Conservation (phyloP, 31 red algal genomes). For the Porphyra umbilicalis region DNA sequence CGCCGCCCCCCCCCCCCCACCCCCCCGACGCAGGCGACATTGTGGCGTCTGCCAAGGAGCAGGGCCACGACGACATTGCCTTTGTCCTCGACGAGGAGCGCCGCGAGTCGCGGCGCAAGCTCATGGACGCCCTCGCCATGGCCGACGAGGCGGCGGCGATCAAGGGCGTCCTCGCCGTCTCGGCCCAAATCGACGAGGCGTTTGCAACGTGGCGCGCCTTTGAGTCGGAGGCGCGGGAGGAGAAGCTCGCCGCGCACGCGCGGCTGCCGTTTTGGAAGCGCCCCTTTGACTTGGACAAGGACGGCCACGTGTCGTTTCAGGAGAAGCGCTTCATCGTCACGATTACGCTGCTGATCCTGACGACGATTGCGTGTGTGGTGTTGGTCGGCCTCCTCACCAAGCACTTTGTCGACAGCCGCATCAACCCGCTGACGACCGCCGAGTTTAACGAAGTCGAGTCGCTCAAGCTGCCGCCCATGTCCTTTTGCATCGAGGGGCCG, state of each 20-base stretch:
- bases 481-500: not conserved
- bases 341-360: not conserved
- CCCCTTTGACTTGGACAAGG: not conserved
- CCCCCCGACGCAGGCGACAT: not conserved
- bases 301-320: not conserved
- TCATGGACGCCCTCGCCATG: not conserved
- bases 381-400: not conserved
- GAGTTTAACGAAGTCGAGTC: not conserved
- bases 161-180: not conserved
- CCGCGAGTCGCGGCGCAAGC: not conserved
- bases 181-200: not conserved
- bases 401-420: not conserved
- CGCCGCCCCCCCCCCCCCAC: not conserved
- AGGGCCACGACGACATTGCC: not conserved
- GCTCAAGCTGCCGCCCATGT: not conserved
- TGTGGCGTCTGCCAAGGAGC: not conserved
- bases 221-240: not conserved
- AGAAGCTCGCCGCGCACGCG: not conserved
- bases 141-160: not conserved
- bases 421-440: not conserved
- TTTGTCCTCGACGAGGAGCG: not conserved
- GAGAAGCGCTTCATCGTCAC: constrained; percentile 1
- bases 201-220: not conserved
- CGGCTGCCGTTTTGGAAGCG: not conserved
- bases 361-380: not conserved